Conservation (phyloP, 768 basidiomycete genomes). For the Tricholoma saponaceum region DNA sequence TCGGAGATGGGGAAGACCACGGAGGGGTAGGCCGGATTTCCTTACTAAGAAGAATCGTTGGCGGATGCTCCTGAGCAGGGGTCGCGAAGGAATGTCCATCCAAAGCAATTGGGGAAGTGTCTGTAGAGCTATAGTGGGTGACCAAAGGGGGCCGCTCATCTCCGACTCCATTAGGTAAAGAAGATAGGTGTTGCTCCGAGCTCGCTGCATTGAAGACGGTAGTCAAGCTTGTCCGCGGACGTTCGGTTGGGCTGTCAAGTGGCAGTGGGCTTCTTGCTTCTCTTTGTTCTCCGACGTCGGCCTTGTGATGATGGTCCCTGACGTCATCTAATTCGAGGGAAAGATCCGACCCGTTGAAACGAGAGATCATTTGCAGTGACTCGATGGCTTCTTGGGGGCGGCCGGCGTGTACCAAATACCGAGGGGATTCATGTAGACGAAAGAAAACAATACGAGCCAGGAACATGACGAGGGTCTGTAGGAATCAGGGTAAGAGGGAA, state of each 20-base stretch:
- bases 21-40: background rate
- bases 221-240: slow-evolving; percentile 20
- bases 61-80: slow-evolving; percentile 17
- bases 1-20: slow-evolving; percentile 2
- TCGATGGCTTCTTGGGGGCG: slow-evolving; percentile 81
- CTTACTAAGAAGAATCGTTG: slow-evolving; percentile 13
- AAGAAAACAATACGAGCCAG: slow-evolving; percentile 85
- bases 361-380: slow-evolving; percentile 78
- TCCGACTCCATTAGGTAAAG: background rate
- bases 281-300: slow-evolving; percentile 7
- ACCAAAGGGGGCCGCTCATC: slow-evolving; percentile 12
- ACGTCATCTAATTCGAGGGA: slow-evolving; percentile 72
- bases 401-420: slow-evolving; percentile 88
- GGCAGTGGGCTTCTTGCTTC: slow-evolving; percentile 1
- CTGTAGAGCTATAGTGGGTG: slow-evolving; percentile 32
- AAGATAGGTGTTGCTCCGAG: slow-evolving; percentile 14
- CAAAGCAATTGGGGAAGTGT: slow-evolving; percentile 23
- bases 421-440: slow-evolving; percentile 90
- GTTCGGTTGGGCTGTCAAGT: slow-evolving; percentile 4
- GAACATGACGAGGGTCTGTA: slow-evolving; percentile 85
- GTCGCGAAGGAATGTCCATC: slow-evolving; percentile 26
- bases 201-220: slow-evolving; percentile 30
- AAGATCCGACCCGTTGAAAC: slow-evolving; percentile 77
- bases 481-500: slow-evolving; percentile 7
- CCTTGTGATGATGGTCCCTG: slow-evolving; percentile 32